These are phyloP conservation scores for Cucumis melo DNA, from an alignment of 306 rosid genomes.

Conservation along the genomic window DNA sequence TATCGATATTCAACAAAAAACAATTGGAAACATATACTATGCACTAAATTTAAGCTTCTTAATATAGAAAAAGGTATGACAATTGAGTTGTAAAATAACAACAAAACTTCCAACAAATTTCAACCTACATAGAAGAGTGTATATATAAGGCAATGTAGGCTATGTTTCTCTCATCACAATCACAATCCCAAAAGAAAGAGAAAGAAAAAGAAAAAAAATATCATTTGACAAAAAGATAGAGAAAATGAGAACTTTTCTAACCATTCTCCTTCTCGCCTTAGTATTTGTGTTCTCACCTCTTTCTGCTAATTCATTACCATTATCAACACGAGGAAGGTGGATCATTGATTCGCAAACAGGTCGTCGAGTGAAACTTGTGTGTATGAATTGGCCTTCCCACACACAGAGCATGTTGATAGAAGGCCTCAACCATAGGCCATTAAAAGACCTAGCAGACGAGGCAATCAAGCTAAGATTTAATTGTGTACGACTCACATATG, in stretches of 20 bases:
- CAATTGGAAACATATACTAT: no score
- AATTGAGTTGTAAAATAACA: no score
- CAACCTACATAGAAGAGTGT: background rate
- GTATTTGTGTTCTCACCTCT: background rate
- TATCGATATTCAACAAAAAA: background rate
- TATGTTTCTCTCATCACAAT: background rate
- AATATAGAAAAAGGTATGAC: no score
- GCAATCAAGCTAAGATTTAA: no score
- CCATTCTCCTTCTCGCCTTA: background rate
- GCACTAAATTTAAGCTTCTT: no score
- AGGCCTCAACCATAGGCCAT: no score
- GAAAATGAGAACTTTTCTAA: background rate
- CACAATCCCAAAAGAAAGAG: background rate
- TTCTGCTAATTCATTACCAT: constrained; percentile 6
- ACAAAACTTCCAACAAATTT: background rate
- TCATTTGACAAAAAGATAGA: background rate
- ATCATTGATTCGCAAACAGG: constrained; percentile 22
- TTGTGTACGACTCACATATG: no score
- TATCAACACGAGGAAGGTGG: constrained; percentile 31
- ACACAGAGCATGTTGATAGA: no score
- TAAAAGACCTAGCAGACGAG: no score
- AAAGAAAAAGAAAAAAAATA: no score
- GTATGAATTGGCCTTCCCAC: constrained; percentile 24
- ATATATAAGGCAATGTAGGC: background rate
- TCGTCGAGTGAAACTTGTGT: constrained; percentile 16